Evolutionary conservation across 768 basidiomycete species (phyloP), one percentile per base, ranked within the genome.

Genomic region (Leccinum arenicola): DNA sequence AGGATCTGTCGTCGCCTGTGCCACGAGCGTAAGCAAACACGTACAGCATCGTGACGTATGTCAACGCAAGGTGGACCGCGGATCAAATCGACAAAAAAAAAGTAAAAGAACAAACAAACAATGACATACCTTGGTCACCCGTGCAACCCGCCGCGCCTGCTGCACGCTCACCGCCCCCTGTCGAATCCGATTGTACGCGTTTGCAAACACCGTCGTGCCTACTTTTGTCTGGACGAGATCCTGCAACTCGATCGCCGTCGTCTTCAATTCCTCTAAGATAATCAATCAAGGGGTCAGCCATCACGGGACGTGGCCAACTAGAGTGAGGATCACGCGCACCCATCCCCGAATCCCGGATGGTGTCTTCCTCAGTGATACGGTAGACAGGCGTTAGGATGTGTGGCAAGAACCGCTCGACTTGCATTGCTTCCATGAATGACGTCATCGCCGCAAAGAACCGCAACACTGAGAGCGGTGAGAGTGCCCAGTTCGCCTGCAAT

Each of bases 371-470:
- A 2, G 84, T 78, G 52, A 99, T 82, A 31, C 95, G 88, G 70
- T 95, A 91, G 0, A 95, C 75, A 0, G 97, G 96, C 3, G 87
- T 86, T 9, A 98, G 76, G 27, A 98, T 88, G 68, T 97, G 94
- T 3, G 87, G 80, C 31, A 96, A 77, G 75, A 89, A 96, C 25
- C 74, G 77, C 63, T 90, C 84, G 0, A 93, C 76, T 17, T 77
- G 74, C 0, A 68, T 60, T 0, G 78, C 69, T 0, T 87, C 83
- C 80, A 98, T 84, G 66, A 83, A 74, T 2, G 88, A 84, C 3
- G 84, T 75, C 86, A 97, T 93, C 0, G 94, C 95, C 0, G 95
- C 97, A 66, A 98, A 97, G 89, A 94, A 97, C 15, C 91, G 87
- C 49, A 99, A 72, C 45, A 89, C 83, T 0, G 93, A 84, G 1